Conservation (phyloP, 192 early-diverging fungal species). For the Backusella psychrophila region DNA sequence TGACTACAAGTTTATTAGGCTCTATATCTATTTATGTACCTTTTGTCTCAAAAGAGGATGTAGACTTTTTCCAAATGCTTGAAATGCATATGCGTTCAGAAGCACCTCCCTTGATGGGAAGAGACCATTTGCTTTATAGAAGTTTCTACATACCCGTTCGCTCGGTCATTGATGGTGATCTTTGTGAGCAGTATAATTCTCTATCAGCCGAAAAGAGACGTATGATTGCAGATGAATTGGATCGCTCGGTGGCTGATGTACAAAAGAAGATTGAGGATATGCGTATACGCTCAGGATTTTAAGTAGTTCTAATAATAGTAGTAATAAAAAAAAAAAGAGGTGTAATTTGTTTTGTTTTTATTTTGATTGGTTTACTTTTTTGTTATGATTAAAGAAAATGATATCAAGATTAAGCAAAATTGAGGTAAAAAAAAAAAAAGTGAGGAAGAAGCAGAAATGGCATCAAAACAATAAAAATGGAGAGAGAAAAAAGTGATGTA, state of each 20-base stretch:
- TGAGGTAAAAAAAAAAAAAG: too few species aligned
- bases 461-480: too few species aligned
- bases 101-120: slow-evolving; percentile 71
- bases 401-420: not conserved
- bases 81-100: slow-evolving; percentile 87
- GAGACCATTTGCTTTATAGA: slow-evolving; percentile 89
- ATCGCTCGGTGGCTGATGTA: slow-evolving; percentile 80
- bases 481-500: too few species aligned
- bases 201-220: slow-evolving; percentile 72
- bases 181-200: slow-evolving; percentile 85
- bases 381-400: not conserved
- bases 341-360: not conserved
- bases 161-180: slow-evolving; percentile 81
- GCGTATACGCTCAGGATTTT: slow-evolving; percentile 52
- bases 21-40: slow-evolving; percentile 83
- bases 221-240: slow-evolving; percentile 84
- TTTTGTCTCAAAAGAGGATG: slow-evolving; percentile 85
- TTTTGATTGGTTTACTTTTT: not conserved
- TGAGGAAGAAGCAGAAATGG: too few species aligned
- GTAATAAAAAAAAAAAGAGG: not conserved
- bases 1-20: slow-evolving; percentile 89
- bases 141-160: slow-evolving; percentile 76
- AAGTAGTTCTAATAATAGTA: slow-evolving; percentile 10
- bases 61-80: slow-evolving; percentile 89
- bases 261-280: slow-evolving; percentile 95